Evolutionary conservation across 139 green algal species (phyloP), one percentile per base, ranked within the genome.

Genomic region (Diplosphaera chodatii): DNA sequence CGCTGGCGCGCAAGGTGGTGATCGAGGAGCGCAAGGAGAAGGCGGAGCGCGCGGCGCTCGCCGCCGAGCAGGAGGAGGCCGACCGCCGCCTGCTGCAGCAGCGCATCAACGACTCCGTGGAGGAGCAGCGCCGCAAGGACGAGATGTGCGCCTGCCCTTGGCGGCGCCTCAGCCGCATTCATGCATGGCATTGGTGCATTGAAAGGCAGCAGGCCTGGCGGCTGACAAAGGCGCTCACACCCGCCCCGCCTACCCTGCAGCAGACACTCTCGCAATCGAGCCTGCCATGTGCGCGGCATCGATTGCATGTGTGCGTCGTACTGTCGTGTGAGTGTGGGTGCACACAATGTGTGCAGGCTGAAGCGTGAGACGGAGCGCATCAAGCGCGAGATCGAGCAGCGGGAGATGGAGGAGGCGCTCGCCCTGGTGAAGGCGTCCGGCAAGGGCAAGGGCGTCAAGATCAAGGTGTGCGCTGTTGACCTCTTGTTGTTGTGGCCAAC

Each of bases 11-110:
- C 67, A 97, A 97, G 81, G 78, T 85, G 27, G 73, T 97, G 32
- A 99, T 99, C 71, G 95, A 99, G 85, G 84, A 87, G 74, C 86
- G 91, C 66, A 98, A 99, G 83, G 95, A 99, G 86, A 91, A 97
- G 80, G 67, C 82, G 40, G 94, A 98, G 86, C 84, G 82, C 27
- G 68, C 82, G 34, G 64, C 90, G 69, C 70, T 93, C 40, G 91
- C 97, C 84, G 83, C 79, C 25, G 91, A 99, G 86, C 80, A 90
- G 63, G 83, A 93, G 79, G 84, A 91, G 77, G 89, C 96, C 74
- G 83, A 91, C 76, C 78, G 81, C 69, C 76, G 78, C 66, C 67
- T 72, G 62, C 70, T 87, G 63, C 83, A 89, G 66, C 81, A 87
- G 75, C 75, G 80, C 76, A 66, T 87, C 40, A 85, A 80, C n/a